Conservation (phyloP, 495 filamentous ascomycete species). For the Chaetomium cochliodes region DNA sequence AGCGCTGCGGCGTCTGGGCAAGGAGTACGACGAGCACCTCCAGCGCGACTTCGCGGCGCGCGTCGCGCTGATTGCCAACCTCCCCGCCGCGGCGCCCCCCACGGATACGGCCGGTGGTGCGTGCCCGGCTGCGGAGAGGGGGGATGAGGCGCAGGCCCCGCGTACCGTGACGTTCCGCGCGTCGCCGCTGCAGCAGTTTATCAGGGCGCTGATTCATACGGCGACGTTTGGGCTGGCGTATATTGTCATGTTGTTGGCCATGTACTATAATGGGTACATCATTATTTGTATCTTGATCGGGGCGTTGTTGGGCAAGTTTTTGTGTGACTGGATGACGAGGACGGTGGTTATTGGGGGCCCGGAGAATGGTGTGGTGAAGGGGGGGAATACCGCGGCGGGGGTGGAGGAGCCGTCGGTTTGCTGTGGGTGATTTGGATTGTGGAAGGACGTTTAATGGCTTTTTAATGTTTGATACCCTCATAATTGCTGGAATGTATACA, state of each 20-base stretch:
- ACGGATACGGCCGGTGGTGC: not conserved
- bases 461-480: conserved; percentile 16
- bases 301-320: conserved; percentile 47
- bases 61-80: conserved; percentile 21
- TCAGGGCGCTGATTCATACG: conserved; percentile 50
- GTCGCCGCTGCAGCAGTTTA: conserved; percentile 47
- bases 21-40: conserved; percentile 55
- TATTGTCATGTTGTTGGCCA: conserved; percentile 57
- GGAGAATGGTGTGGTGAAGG: conserved; percentile 10
- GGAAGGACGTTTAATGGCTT: conserved; percentile 1
- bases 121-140: not conserved
- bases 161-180: conserved; percentile 45
- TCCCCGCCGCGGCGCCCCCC: not conserved
- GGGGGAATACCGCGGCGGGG: conserved; percentile 4
- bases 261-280: conserved; percentile 58
- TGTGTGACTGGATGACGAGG: conserved; percentile 45
- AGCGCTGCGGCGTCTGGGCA: conserved; percentile 49
- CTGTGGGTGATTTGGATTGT: conserved; percentile 27
- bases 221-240: conserved; percentile 55
- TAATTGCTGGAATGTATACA: not conserved
- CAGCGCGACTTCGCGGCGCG: conserved; percentile 40
- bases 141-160: not conserved
- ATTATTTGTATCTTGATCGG: conserved; percentile 58
- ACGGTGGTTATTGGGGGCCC: conserved; percentile 24
- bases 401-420: conserved; percentile 34